These are phyloP conservation scores for Aspergillus haitiensis DNA, from an alignment of 495 filamentous ascomycete species.

Conservation along the genomic window DNA sequence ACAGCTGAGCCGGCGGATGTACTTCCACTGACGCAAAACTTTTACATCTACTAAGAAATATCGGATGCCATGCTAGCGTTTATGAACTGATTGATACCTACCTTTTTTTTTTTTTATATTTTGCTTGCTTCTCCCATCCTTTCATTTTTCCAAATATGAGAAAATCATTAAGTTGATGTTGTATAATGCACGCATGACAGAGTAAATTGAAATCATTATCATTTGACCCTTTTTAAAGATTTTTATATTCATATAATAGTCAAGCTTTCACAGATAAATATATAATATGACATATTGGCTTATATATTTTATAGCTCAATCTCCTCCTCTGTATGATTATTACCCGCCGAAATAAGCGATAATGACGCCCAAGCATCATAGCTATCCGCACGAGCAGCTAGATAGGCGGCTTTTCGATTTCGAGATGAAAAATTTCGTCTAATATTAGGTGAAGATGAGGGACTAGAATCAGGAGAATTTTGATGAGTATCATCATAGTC, in stretches of 20 bases:
- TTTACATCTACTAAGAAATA: slow-evolving; percentile 24
- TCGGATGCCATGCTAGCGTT: not conserved
- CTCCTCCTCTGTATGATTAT: slow-evolving; percentile 51
- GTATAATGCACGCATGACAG: too few species aligned
- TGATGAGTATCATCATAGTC: not conserved
- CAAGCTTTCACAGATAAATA: not conserved
- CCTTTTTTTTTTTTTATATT: too few species aligned
- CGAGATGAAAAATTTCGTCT: slow-evolving; percentile 9
- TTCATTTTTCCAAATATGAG: too few species aligned
- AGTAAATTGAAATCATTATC: too few species aligned
- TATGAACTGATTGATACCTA: too few species aligned
- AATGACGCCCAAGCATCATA: slow-evolving; percentile 46
- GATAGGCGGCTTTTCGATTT: slow-evolving; percentile 34
- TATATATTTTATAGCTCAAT: slow-evolving; percentile 42
- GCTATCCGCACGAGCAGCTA: slow-evolving; percentile 38
- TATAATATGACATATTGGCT: not conserved
- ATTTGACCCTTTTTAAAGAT: too few species aligned
- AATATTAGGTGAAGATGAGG: not conserved
- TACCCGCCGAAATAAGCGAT: slow-evolving; percentile 46
- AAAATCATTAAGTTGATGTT: too few species aligned
- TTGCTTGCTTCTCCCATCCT: too few species aligned
- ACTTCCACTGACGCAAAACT: slow-evolving; percentile 76
- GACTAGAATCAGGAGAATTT: not conserved
- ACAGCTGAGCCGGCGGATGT: slow-evolving; percentile 68
- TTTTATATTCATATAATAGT: too few species aligned